Evolutionary conservation across 1,139 yeast species (phyloP).

Genomic region (Blastobotrys illinoisensis): DNA sequence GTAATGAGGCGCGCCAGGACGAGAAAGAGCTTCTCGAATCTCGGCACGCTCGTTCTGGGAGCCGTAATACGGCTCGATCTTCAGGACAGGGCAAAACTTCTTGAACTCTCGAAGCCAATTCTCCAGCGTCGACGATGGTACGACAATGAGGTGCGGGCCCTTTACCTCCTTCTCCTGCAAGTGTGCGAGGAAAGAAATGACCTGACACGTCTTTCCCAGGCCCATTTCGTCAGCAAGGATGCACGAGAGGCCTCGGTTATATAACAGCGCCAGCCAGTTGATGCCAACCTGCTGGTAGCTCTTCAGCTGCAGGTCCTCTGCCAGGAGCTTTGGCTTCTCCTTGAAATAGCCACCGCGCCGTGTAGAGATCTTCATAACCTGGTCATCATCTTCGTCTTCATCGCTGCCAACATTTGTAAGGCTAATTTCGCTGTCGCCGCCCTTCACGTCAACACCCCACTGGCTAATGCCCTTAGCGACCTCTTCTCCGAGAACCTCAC

Average conservation of each 20-base stretch:
- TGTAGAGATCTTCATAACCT: slow-evolving; percentile 15
- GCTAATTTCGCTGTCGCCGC: slow-evolving; percentile 30
- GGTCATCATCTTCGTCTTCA: slow-evolving; percentile 24
- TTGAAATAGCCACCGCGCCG: slow-evolving; percentile 48
- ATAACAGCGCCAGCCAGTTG: slow-evolving; percentile 83
- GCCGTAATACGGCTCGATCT: slow-evolving; percentile 92
- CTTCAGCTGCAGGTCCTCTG: slow-evolving; percentile 63
- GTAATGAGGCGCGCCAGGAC: slow-evolving; percentile 49
- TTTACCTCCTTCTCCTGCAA: slow-evolving; percentile 55
- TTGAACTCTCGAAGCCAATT: slow-evolving; percentile 95
- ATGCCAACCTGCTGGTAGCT: slow-evolving; percentile 93
- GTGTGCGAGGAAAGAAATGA: slow-evolving; percentile 85
- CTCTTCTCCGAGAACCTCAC: slow-evolving; percentile 68
- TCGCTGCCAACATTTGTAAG: slow-evolving; percentile 23
- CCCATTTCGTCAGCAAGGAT: slow-evolving; percentile 99
- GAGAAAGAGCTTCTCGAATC: slow-evolving; percentile 57
- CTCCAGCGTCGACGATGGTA: slow-evolving; percentile 94
- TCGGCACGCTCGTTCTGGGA: slow-evolving; percentile 79
- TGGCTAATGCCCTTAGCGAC: slow-evolving; percentile 67
- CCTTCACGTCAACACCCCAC: slow-evolving; percentile 64
- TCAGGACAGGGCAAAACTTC: slow-evolving; percentile 74
- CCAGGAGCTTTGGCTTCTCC: slow-evolving; percentile 62
- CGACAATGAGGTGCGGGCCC: slow-evolving; percentile 77
- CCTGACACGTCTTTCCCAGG: slow-evolving; percentile 92
- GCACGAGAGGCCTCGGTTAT: slow-evolving; percentile 75